Evolutionary conservation across 139 green algal species (phyloP), one percentile per base, ranked within the genome.

Genomic region (Chlorella sp.): DNA sequence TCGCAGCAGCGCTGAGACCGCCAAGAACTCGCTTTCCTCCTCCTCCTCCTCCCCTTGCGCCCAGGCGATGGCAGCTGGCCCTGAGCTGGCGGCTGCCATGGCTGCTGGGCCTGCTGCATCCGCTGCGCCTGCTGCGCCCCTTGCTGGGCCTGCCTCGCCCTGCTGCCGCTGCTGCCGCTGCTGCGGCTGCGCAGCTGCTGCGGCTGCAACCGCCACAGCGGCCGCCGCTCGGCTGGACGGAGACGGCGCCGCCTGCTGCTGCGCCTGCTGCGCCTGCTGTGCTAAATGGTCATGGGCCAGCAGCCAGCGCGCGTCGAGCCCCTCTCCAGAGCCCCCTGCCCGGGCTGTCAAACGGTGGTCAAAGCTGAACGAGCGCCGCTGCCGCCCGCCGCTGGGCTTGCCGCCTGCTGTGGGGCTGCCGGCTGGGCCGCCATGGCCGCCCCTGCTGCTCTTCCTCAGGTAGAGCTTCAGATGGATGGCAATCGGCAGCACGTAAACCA

Each of bases 401-500:
- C 65, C 34, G 14, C 65, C 16, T 6, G 16, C n/a, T 3, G 65
- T 20, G 65, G n/a, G 74, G 58, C 40, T 36, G 62, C 16, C 30
- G 9, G 32, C 41, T 9, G 32, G 34, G 41, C 41, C 40, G 60
- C 40, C 3, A 38, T 46, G 6, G 34, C n/a, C 13, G 44, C 80
- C 11, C n/a, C 80, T n/a, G 22, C 41, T n/a, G 30, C 44, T 54
- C 36, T 24, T 40, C 34, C 56, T 32, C 14, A 80, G 80, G 80
- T 83, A 88, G 24, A 92, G 82, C 36, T 38, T 70, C 19, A 93
- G 68, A 62, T 93, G 89, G 26, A 93, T 67, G 3, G 58, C 82
- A 0, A 93, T 85, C 26, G 90, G 90, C 20, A 93, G 79, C 20
- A 92, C 73, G 41, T 93, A 93, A 41, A 80, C 88, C 14, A 93